phyloP scores from a whole-genome alignment of 2,329 filamentous ascomycete species.

The Phialocephala sp. region DNA sequence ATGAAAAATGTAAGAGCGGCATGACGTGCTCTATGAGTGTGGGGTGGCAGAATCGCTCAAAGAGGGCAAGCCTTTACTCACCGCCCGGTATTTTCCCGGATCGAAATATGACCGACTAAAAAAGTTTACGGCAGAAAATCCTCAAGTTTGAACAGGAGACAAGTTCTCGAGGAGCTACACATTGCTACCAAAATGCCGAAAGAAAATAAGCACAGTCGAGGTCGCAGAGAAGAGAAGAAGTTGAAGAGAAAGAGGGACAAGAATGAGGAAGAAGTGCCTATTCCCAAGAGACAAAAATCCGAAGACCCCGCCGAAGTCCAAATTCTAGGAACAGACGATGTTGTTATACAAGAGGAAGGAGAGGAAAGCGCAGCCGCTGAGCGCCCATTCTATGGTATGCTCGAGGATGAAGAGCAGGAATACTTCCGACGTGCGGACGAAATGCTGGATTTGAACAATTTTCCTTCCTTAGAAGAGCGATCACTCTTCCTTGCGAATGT shows the following conservation, averaged over 20 bases:
- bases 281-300: slow-evolving; percentile 45
- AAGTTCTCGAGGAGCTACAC: slow-evolving; percentile 2
- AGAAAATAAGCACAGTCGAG: slow-evolving; percentile 62
- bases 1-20: slow-evolving; percentile 9
- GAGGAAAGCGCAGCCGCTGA: slow-evolving; percentile 33
- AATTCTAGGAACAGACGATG: slow-evolving; percentile 33
- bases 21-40: slow-evolving; percentile 22
- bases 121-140: slow-evolving; percentile 1
- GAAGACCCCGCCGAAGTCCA: slow-evolving; percentile 35
- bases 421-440: slow-evolving; percentile 93
- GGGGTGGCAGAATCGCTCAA: slow-evolving; percentile 18
- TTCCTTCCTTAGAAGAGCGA: slow-evolving; percentile 76
- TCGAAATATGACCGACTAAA: background rate
- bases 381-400: slow-evolving; percentile 80
- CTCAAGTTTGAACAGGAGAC: background rate
- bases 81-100: slow-evolving; percentile 8
- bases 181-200: slow-evolving; percentile 58
- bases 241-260: slow-evolving; percentile 55
- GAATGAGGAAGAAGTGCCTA: slow-evolving; percentile 44
- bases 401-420: slow-evolving; percentile 91
- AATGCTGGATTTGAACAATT: slow-evolving; percentile 88
- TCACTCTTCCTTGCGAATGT: slow-evolving; percentile 78
- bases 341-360: slow-evolving; percentile 28
- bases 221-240: slow-evolving; percentile 57
- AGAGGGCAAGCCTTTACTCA: slow-evolving; percentile 11